These are phyloP conservation scores for Picochlorum sp. DNA, from an alignment of 139 green algal genomes.

Conservation along the genomic window DNA sequence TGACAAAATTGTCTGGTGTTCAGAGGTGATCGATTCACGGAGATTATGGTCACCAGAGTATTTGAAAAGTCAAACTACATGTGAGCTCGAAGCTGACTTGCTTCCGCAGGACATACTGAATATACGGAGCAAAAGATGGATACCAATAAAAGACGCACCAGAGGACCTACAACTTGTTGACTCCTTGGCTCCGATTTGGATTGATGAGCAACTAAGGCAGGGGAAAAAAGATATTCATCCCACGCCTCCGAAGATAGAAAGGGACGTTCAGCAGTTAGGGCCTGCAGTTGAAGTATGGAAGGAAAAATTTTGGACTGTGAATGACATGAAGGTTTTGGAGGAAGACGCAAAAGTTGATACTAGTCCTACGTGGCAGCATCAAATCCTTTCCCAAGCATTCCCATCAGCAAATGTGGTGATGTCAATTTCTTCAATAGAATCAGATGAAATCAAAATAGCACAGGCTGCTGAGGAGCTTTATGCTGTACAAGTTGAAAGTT, in stretches of 20 bases:
- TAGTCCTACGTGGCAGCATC: too few species aligned
- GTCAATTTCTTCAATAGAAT: too few species aligned
- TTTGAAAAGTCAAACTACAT: constrained; percentile 50
- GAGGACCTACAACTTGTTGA: constrained; percentile 57
- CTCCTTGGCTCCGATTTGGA: constrained; percentile 80
- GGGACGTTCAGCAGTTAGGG: not conserved
- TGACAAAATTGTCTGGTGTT: too few species aligned
- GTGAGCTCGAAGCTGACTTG: constrained; percentile 72
- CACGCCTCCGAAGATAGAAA: not conserved
- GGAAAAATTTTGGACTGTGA: not conserved
- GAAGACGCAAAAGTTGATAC: not conserved
- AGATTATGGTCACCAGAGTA: not conserved
- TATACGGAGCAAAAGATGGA: constrained; percentile 38
- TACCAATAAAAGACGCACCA: constrained; percentile 41
- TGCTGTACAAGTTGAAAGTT: too few species aligned
- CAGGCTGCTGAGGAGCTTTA: too few species aligned
- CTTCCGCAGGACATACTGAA: constrained; percentile 74
- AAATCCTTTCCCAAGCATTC: too few species aligned
- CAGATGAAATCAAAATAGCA: too few species aligned
- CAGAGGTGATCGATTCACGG: not conserved
- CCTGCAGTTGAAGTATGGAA: not conserved
- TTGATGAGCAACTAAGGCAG: constrained; percentile 53
- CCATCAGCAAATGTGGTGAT: too few species aligned
- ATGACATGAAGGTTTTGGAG: not conserved
- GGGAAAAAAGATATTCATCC: not conserved